Base-by-base conservation (phyloP, 2,329 filamentous ascomycete genomes). In the Xylaria sp. region DNA sequence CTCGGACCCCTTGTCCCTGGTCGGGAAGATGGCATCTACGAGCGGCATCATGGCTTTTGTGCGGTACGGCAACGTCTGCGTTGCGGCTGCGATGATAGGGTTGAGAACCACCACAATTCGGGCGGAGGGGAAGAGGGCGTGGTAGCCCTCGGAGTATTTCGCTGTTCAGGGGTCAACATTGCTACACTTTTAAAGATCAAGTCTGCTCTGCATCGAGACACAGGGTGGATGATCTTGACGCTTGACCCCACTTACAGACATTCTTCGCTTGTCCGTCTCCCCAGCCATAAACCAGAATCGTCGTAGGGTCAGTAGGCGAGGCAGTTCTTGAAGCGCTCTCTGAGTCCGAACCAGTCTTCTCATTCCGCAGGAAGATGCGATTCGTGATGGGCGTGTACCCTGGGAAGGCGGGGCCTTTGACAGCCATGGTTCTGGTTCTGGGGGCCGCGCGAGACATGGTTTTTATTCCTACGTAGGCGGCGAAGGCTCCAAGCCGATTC, bases 221-320 rank as follows among this genome's bases (percentile, higher is more conserved):
- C 4, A 59, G 37, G 19, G n/a, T 30, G 46, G 42, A 6, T 6
- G 11, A 44, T 44, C 35, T 10, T 37, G 10, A 37, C 10, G 37
- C 37, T 42, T 5, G 23, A n/a, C n/a, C 19, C 47, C 18, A 34
- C 61, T 61, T 85, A 59, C 74, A 72, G 34, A 84, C 75, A 67
- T 85, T 78, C 62, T 80, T 81, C 1, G 82, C 78, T 10, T 73
- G 71, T 19, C 79, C 80, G 62, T 85, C 83, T 55, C 83, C 81
- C 83, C 80, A 85, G 66, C 81, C 78, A 68, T 79, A 85, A 60
- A 86, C 74, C 51, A 84, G 66, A 49, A 84, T 72, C 4, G 76
- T 78, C 16, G 76, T 74, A 2, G 80, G 80, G 39, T 68, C 62
- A 11, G 42, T 49, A 7, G 52, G 34, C 16, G 55, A 47, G 4